A percentile compares a stretch with the other conserved stretches of the same genome.
phyloP scores from a whole-genome alignment of 23 red algal species.

The Cyanidiococcus yangmingshanensis region DNA sequence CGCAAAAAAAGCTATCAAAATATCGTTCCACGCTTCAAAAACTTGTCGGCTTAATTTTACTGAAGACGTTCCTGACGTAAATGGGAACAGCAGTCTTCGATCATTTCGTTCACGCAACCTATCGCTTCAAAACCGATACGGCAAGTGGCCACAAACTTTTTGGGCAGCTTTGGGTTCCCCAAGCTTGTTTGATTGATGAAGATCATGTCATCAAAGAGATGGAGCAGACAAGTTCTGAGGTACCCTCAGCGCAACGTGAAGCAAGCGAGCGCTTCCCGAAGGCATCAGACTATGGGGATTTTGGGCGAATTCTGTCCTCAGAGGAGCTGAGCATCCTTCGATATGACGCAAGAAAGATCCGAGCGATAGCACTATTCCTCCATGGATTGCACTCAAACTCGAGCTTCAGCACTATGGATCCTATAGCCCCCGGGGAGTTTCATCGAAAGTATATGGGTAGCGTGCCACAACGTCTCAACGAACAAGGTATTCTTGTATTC shows the following conservation, averaged over 20 bases:
- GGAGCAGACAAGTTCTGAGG: background rate
- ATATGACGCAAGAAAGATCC: background rate
- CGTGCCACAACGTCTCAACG: conserved; percentile 42
- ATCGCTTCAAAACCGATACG: background rate
- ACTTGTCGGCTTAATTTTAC: too few relatives aligned
- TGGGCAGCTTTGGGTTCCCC: background rate
- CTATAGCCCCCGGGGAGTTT: conserved; percentile 37
- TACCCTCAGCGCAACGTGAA: background rate
- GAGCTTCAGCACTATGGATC: conserved; percentile 57
- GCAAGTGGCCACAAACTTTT: background rate
- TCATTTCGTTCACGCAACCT: background rate
- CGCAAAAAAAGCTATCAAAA: too few relatives aligned
- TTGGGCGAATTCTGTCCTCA: background rate
- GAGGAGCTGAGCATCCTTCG: background rate
- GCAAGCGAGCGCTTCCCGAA: background rate
- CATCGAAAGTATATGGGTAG: conserved; percentile 44
- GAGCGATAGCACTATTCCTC: conserved; percentile 10
- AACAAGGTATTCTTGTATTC: conserved; percentile 45
- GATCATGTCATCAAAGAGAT: background rate
- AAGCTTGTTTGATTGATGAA: background rate
- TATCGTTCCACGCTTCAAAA: too few relatives aligned
- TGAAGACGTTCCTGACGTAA: too few relatives aligned
- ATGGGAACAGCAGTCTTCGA: background rate
- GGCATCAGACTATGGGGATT: conserved; percentile 4
- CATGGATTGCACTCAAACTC: conserved; percentile 45